phyloP scores from a whole-genome alignment of 2,329 filamentous ascomycete species.

The Blastomyces parvus region DNA sequence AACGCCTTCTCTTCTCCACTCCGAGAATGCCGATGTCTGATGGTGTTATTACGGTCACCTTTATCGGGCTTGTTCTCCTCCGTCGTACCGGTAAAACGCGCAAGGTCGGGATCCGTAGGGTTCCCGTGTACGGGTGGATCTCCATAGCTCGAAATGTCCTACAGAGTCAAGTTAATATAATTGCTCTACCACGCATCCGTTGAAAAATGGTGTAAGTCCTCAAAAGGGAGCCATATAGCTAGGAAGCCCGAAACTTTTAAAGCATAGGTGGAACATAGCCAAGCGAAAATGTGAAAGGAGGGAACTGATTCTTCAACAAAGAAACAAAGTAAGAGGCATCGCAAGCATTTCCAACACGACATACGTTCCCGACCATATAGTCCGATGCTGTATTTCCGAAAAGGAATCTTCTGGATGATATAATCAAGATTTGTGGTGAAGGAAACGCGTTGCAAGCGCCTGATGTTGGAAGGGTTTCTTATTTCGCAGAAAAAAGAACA shows the following conservation, averaged over 20 bases:
- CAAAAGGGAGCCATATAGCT: background rate
- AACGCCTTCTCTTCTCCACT: constrained; percentile 49
- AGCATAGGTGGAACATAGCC: background rate
- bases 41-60: constrained; percentile 34
- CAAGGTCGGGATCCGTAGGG: constrained; percentile 59
- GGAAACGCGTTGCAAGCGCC: background rate
- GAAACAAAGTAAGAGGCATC: background rate
- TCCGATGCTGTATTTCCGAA: background rate
- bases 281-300: background rate
- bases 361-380: background rate
- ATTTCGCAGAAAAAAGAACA: background rate
- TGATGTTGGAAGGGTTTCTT: background rate
- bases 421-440: background rate
- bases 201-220: background rate
- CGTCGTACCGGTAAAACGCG: constrained; percentile 36
- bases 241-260: background rate
- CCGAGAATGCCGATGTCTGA: constrained; percentile 43
- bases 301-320: background rate
- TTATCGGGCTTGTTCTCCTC: constrained; percentile 32
- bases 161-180: constrained; percentile 5
- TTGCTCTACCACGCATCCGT: background rate
- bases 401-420: background rate
- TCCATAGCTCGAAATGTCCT: constrained; percentile 68
- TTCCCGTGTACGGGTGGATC: constrained; percentile 66
- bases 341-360: background rate